phyloP scores from a whole-genome alignment of 2,329 filamentous ascomycete species.

The Aspergillus clavatus region DNA sequence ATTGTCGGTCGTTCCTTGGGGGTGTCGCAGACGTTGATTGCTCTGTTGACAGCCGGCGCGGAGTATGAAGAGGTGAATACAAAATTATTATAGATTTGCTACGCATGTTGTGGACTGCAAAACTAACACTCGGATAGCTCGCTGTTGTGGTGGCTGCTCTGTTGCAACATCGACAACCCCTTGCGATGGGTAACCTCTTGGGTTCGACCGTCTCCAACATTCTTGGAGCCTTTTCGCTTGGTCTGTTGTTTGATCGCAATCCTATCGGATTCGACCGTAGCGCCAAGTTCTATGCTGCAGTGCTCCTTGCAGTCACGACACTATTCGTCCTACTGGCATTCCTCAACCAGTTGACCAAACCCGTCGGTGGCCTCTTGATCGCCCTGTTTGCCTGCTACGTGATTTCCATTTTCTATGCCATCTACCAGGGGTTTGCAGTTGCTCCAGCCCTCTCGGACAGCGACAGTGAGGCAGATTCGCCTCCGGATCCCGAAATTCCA shows the following conservation, averaged over 20 bases:
- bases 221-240: conserved; percentile 52
- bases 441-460: conserved; percentile 42
- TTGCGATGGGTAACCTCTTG: conserved; percentile 53
- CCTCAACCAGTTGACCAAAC: conserved; percentile 30
- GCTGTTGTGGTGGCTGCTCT: conserved; percentile 48
- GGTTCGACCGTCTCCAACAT: conserved; percentile 54
- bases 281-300: conserved; percentile 44
- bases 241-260: conserved; percentile 42
- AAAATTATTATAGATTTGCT: not conserved
- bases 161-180: conserved; percentile 42
- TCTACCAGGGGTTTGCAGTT: conserved; percentile 41
- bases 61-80: conserved; percentile 52
- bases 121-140: conserved; percentile 30
- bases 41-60: conserved; percentile 49
- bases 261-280: conserved; percentile 44
- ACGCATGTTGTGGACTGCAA: not conserved
- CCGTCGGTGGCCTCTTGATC: conserved; percentile 40
- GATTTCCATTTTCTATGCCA: conserved; percentile 42
- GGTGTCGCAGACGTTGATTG: conserved; percentile 47
- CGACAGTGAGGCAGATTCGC: conserved; percentile 33
- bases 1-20: conserved; percentile 43
- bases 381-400: conserved; percentile 44
- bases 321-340: conserved; percentile 34
- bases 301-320: conserved; percentile 42
- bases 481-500: conserved; percentile 4